Conservation (phyloP, 208 protist genomes). For the Trypanosoma brucei region DNA sequence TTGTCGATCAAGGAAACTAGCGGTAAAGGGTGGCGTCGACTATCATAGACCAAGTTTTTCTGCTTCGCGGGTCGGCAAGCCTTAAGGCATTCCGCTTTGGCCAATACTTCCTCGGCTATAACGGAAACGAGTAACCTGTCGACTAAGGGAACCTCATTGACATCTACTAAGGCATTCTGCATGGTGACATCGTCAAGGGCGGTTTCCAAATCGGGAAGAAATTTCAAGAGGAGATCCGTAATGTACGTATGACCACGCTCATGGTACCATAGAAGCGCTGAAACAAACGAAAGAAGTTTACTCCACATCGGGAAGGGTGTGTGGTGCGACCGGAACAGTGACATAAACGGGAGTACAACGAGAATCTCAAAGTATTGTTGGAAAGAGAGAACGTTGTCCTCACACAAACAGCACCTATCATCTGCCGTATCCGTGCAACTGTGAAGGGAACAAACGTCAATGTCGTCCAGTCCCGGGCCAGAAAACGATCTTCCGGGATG, state of each 20-base stretch:
- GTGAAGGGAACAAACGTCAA: conserved; percentile 19
- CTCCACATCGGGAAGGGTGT: conserved; percentile 21
- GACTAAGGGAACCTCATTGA: conserved; percentile 9
- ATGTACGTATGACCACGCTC: conserved; percentile 18
- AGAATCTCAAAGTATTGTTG: conserved; percentile 21
- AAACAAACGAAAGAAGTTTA: conserved; percentile 22
- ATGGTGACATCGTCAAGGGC: conserved; percentile 5
- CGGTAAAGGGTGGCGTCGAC: background rate
- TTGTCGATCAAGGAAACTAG: conserved; percentile 9
- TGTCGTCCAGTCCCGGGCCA: background rate
- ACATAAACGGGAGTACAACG: conserved; percentile 19
- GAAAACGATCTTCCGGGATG: background rate
- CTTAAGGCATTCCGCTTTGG: conserved; percentile 11
- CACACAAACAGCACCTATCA: conserved; percentile 1
- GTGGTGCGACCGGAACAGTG: conserved; percentile 12
- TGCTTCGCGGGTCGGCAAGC: background rate
- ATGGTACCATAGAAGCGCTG: conserved; percentile 21
- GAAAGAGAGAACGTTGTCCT: conserved; percentile 9
- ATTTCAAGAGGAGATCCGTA: conserved; percentile 17
- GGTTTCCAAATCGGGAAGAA: conserved; percentile 17
- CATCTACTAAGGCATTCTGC: conserved; percentile 5
- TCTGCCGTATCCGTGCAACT: background rate
- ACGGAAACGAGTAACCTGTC: conserved; percentile 14
- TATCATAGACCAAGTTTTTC: background rate
- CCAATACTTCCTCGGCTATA: conserved; percentile 17